Conservation (phyloP, 768 basidiomycete species). For the Lepiota brunneoincarnata region DNA sequence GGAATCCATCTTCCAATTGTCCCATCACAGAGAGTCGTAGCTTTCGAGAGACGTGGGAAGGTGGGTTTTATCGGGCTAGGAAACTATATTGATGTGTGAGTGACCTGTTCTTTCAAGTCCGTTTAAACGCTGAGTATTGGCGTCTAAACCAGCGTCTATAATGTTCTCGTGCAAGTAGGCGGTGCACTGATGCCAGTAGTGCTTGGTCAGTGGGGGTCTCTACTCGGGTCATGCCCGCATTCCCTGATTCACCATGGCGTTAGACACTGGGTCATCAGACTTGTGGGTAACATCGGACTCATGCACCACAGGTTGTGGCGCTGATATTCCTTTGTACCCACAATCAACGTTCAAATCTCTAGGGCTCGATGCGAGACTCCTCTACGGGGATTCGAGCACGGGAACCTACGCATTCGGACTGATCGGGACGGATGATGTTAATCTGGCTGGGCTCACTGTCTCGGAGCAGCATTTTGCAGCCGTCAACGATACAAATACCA, state of each 20-base stretch:
- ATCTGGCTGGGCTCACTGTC: constrained; percentile 49
- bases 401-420: constrained; percentile 66
- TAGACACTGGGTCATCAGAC: constrained; percentile 80
- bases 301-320: constrained; percentile 43
- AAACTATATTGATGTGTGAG: constrained; percentile 62
- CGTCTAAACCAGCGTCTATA: constrained; percentile 50
- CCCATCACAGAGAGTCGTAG: constrained; percentile 15
- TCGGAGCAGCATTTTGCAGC: constrained; percentile 60
- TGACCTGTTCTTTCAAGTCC: constrained; percentile 9
- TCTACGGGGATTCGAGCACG: constrained; percentile 71
- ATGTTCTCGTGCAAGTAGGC: constrained; percentile 56
- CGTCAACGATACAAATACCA: constrained; percentile 68
- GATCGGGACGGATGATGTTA: constrained; percentile 57
- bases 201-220: constrained; percentile 42
- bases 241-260: background rate
- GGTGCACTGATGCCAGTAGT: constrained; percentile 50
- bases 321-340: constrained; percentile 45
- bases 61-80: constrained; percentile 52
- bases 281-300: constrained; percentile 67
- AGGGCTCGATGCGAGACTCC: constrained; percentile 44
- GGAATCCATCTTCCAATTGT: constrained; percentile 39
- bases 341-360: constrained; percentile 46
- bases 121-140: background rate
- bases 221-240: background rate
- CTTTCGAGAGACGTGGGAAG: constrained; percentile 26